Base-by-base conservation (phyloP, 306 rosid species). In the Sechiopsis laciniata region DNA sequence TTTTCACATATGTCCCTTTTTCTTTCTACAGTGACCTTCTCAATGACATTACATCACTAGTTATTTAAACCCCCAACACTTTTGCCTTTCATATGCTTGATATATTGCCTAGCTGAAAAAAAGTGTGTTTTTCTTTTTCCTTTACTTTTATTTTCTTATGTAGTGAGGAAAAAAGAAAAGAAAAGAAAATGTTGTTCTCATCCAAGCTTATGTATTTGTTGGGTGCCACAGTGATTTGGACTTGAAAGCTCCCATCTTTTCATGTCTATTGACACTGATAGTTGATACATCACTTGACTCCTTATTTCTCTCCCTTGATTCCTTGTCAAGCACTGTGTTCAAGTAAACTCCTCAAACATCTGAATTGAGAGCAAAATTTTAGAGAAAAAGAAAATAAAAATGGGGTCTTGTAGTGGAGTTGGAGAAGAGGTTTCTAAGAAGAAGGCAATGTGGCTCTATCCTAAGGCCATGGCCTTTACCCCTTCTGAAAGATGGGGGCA, bases 231-330 rank as follows among this genome's bases (percentile, higher is more conserved):
- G 99, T 89, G 91, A 85, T 87, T 85, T 85, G 75, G 88, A 94
- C 87, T 82, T 94, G 99, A 94, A 89, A 91, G 99, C 95, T 79
- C 96, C 96, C 96, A 94, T 94, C 99, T 94, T 94, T 91, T 94
- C 99, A 91, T 91, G 97, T 94, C 96, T 80, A 79, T 85, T 89
- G 98, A 94, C 87, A 79, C 84, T 94, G 97, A 94, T 94, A 84
- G 91, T 89, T 90, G 97, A 94, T 90, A 86, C 85, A 89, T 89
- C 98, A 83, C 86, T 87, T 89, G 89, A 87, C 97, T 83, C 87
- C 35, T 69, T 78, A 13, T 48, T 68, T 59, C 77, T 68, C 83
- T 62, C 76, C 65, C 58, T 55, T 78, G 63, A 62, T 72, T 82
- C 80, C 76, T 20, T 42, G 15, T 54, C 62, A 52, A 46, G 3